These are phyloP conservation scores for Russula ochroleuca DNA, from an alignment of 768 basidiomycete genomes.

Conservation along the genomic window DNA sequence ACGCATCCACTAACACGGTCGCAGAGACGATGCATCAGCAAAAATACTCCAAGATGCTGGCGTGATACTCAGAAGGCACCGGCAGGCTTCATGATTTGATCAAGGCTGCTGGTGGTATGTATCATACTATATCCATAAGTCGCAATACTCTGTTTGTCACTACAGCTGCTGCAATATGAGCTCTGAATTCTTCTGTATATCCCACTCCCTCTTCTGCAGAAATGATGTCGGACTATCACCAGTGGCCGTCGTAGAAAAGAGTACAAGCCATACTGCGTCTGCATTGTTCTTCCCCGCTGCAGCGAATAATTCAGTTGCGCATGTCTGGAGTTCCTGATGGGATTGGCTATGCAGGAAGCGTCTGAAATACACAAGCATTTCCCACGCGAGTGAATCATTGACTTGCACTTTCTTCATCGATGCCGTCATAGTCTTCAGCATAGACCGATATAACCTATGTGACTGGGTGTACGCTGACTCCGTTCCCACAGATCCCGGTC, in stretches of 20 bases:
- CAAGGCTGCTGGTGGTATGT: not conserved
- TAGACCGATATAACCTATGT: constrained; percentile 72
- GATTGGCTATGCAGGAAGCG: constrained; percentile 65
- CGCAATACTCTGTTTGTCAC: constrained; percentile 1
- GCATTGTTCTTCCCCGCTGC: constrained; percentile 58
- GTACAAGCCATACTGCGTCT: constrained; percentile 81
- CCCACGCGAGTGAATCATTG: constrained; percentile 73
- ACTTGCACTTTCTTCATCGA: constrained; percentile 63
- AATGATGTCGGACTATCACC: constrained; percentile 45
- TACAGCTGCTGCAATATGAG: constrained; percentile 25
- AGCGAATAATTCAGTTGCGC: constrained; percentile 60
- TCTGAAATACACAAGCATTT: constrained; percentile 69
- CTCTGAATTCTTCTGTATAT: constrained; percentile 45
- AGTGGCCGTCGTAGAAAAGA: constrained; percentile 51
- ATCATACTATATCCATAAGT: not conserved
- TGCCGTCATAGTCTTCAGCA: constrained; percentile 68
- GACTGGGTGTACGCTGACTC: constrained; percentile 76
- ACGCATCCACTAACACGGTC: constrained; percentile 1
- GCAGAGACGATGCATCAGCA: constrained; percentile 82
- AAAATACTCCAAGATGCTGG: constrained; percentile 74
- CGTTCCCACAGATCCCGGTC: constrained; percentile 48
- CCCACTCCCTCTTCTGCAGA: constrained; percentile 56
- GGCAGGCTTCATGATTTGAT: constrained; percentile 39
- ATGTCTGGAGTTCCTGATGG: constrained; percentile 70
- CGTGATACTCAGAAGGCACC: constrained; percentile 70